Evolutionary conservation across 2,329 filamentous ascomycete species (phyloP).

Genomic region (Botrytis squamosa): DNA sequence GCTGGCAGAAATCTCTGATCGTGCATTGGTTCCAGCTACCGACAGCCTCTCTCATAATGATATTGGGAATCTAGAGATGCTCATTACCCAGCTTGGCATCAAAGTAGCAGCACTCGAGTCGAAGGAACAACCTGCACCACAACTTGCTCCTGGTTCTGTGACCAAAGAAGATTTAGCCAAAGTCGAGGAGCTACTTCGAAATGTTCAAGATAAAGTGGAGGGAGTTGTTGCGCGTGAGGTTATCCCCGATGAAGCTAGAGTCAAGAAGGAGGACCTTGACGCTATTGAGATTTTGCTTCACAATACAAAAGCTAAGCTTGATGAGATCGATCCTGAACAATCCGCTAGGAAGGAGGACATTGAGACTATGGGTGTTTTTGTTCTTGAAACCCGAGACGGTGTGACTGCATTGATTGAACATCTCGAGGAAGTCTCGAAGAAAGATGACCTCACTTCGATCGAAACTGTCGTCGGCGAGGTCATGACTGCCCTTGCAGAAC

Average conservation of each 20-base stretch:
- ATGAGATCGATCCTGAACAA: constrained; percentile 76
- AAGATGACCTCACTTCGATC: constrained; percentile 74
- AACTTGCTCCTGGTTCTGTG: constrained; percentile 43
- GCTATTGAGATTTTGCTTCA: constrained; percentile 87
- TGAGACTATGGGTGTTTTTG: constrained; percentile 52
- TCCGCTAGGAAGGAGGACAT: constrained; percentile 65
- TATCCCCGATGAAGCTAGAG: constrained; percentile 46
- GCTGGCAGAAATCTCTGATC: constrained; percentile 52
- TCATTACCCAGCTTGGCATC: constrained; percentile 77
- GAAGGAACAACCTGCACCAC: constrained; percentile 47
- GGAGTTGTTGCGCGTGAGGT: constrained; percentile 47
- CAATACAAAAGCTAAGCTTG: constrained; percentile 84
- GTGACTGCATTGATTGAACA: constrained; percentile 65
- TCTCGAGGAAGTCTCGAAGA: constrained; percentile 69
- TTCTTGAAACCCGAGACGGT: constrained; percentile 73
- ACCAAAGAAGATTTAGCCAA: constrained; percentile 55
- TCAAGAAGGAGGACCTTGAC: constrained; percentile 79
- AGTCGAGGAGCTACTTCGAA: constrained; percentile 54
- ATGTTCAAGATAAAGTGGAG: constrained; percentile 59
- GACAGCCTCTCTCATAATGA: constrained; percentile 66
- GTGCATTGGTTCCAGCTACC: constrained; percentile 47
- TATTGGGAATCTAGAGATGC: constrained; percentile 79
- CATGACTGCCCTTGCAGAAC: constrained; percentile 72
- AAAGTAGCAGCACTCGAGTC: constrained; percentile 79
- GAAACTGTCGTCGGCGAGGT: constrained; percentile 79